A percentile compares a stretch with the other conserved stretches of the same genome.
Evolutionary conservation across 768 basidiomycete genomes (phyloP).

Genomic region (Sistotremastrum suecicum): DNA sequence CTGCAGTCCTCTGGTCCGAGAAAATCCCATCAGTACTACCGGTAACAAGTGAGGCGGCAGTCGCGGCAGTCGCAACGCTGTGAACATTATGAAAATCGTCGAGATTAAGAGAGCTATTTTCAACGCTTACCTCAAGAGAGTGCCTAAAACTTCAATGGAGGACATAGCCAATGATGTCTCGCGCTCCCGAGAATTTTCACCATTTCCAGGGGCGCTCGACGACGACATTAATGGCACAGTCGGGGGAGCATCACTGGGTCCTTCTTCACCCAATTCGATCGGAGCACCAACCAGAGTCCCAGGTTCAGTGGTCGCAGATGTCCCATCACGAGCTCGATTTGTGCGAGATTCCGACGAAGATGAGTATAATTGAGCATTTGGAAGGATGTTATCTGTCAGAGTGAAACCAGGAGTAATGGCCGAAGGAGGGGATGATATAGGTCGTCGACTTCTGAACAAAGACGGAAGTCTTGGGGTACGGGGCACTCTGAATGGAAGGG

Average conservation of each 20-base stretch:
- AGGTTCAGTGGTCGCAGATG: neutral
- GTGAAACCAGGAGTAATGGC: conserved; percentile 25
- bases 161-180: conserved; percentile 2
- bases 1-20: conserved; percentile 11
- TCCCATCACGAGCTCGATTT: neutral
- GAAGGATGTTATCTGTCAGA: neutral
- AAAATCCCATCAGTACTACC: conserved; percentile 56
- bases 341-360: conserved; percentile 2
- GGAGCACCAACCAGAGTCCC: neutral
- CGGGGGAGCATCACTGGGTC: neutral
- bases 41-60: conserved; percentile 70
- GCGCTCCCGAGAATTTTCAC: neutral
- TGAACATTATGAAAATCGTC: neutral
- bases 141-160: conserved; percentile 72
- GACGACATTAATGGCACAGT: neutral
- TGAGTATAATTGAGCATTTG: neutral
- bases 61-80: conserved; percentile 86
- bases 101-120: no score
- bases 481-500: conserved; percentile 5
- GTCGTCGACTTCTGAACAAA: conserved; percentile 3
- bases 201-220: neutral
- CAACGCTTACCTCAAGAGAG: conserved; percentile 53
- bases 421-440: conserved; percentile 16
- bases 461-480: conserved; percentile 5
- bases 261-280: neutral